Percentiles rank a stretch among this genome's conserved stretches.
Evolutionary conservation across 768 basidiomycete genomes (phyloP).

Genomic region (Tylopilus sp.): DNA sequence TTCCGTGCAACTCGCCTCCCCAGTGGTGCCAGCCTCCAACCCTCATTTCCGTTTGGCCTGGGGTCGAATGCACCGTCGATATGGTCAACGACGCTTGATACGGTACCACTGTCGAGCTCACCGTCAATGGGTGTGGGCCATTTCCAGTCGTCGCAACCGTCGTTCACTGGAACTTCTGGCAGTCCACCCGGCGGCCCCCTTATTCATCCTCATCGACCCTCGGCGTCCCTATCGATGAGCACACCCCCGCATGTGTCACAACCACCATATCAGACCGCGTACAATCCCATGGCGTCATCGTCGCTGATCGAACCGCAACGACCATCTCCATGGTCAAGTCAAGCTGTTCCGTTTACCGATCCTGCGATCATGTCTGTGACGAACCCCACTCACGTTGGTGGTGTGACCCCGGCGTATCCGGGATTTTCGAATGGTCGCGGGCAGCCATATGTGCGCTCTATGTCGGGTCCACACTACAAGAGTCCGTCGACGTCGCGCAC

Average conservation of each 20-base stretch:
- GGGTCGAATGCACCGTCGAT: conserved; percentile 55
- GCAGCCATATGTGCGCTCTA: conserved; percentile 8
- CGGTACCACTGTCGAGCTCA: conserved; percentile 18
- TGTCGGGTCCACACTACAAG: conserved; percentile 18
- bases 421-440: conserved; percentile 3
- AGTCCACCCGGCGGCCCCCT: background rate
- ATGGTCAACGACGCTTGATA: conserved; percentile 52
- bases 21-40: conserved; percentile 31
- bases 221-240: conserved; percentile 13
- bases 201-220: conserved; percentile 6
- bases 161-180: background rate
- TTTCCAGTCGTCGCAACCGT: conserved; percentile 12
- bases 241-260: conserved; percentile 17
- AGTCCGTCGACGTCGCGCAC: conserved; percentile 17
- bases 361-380: conserved; percentile 22
- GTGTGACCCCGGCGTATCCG: conserved; percentile 8
- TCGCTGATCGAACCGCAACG: conserved; percentile 7
- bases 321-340: conserved; percentile 14
- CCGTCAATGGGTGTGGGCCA: background rate
- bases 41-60: conserved; percentile 52
- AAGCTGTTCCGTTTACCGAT: conserved; percentile 13
- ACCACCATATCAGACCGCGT: conserved; percentile 9
- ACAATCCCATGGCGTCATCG: conserved; percentile 4
- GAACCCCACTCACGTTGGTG: background rate
- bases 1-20: conserved; percentile 12